These are phyloP conservation scores for Penicillium griseofulvum DNA, from an alignment of 2,329 filamentous ascomycete genomes.

Conservation along the genomic window DNA sequence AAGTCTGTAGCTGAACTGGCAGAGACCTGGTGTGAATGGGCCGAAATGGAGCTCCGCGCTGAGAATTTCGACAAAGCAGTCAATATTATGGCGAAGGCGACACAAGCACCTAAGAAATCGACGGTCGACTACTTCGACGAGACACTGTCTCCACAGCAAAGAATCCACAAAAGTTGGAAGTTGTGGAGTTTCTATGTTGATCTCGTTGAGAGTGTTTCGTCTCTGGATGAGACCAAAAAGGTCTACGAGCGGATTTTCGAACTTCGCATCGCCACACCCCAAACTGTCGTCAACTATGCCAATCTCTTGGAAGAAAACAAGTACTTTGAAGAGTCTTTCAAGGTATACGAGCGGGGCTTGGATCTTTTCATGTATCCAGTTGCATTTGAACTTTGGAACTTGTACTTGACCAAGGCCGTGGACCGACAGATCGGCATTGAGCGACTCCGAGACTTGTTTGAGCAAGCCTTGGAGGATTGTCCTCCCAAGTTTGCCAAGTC, in stretches of 20 bases:
- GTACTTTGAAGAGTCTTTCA: slow-evolving; percentile 97
- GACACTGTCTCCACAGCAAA: slow-evolving; percentile 85
- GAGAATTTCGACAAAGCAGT: slow-evolving; percentile 95
- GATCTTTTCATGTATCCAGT: slow-evolving; percentile 99
- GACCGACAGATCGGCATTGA: slow-evolving; percentile 96
- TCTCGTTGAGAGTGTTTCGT: slow-evolving; percentile 89
- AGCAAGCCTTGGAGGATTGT: slow-evolving; percentile 92
- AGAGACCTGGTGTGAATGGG: slow-evolving; percentile 99
- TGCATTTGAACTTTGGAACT: slow-evolving; percentile 96
- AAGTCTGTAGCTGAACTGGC: slow-evolving; percentile 96
- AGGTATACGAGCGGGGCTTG: slow-evolving; percentile 90
- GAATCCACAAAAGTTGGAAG: slow-evolving; percentile 99
- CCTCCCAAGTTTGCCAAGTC: slow-evolving; percentile 95
- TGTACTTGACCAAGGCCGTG: slow-evolving; percentile 96
- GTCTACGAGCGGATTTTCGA: slow-evolving; percentile 98
- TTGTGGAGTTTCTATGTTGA: slow-evolving; percentile 99
- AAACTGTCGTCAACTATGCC: slow-evolving; percentile 98
- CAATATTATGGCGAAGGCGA: slow-evolving; percentile 94
- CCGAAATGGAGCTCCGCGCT: slow-evolving; percentile 93
- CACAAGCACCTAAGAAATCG: slow-evolving; percentile 94
- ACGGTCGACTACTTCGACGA: slow-evolving; percentile 99
- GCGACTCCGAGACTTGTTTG: slow-evolving; percentile 87
- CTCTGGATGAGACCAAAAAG: slow-evolving; percentile 85
- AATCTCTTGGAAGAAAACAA: slow-evolving; percentile 91
- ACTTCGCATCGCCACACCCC: slow-evolving; percentile 92